phyloP scores from a whole-genome alignment of 257 asterid genomes.

The Solanum chiquidenum region DNA sequence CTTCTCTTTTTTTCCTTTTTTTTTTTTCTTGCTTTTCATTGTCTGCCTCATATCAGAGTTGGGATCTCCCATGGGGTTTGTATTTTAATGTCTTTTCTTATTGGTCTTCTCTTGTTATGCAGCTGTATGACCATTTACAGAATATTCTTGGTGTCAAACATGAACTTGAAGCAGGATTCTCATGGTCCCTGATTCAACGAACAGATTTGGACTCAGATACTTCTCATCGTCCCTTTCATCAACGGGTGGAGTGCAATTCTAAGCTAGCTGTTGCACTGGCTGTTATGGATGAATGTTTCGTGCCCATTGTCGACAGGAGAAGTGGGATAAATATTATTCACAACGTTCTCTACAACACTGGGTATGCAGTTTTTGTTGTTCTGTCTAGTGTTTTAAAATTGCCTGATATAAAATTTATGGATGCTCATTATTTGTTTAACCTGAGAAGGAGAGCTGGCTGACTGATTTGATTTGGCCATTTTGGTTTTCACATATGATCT shows the following conservation, averaged over 20 bases:
- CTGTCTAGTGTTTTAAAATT: neutral
- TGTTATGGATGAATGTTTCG: constrained; percentile 91
- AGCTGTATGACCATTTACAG: constrained; percentile 71
- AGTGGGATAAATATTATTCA: constrained; percentile 69
- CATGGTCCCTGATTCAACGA: constrained; percentile 46
- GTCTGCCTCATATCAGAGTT: neutral
- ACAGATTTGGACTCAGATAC: constrained; percentile 53
- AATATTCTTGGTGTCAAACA: constrained; percentile 74
- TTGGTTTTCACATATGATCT: neutral
- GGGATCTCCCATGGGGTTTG: neutral
- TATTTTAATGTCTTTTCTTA: neutral
- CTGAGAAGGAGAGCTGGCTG: neutral
- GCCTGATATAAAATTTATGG: neutral
- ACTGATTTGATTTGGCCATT: neutral
- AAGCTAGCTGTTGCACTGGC: constrained; percentile 84
- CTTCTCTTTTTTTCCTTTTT: neutral
- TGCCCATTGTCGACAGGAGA: constrained; percentile 82
- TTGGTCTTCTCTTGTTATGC: constrained; percentile 3
- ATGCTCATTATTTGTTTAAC: neutral
- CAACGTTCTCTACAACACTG: constrained; percentile 6
- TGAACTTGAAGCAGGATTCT: constrained; percentile 6
- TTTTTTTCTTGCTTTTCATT: neutral
- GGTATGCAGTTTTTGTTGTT: constrained; percentile 1
- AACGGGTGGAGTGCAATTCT: constrained; percentile 39
- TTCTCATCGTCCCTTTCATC: neutral